Base-by-base conservation (phyloP, 2,329 filamentous ascomycete genomes). In the Fusarium buxicola region DNA sequence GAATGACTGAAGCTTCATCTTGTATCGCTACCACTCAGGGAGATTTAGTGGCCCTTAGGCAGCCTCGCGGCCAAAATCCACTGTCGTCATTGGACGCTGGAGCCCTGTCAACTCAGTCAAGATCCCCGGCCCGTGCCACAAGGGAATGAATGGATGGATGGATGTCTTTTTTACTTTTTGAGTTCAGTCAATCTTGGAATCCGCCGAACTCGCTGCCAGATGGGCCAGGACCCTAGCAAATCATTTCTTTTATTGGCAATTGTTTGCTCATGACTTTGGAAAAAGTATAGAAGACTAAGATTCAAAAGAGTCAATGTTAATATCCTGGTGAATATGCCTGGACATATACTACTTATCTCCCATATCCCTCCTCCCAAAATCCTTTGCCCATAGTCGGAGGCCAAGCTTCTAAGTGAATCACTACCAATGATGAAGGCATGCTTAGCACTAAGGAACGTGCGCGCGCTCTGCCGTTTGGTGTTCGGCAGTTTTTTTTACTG, bases 391-490 rank as follows among this genome's bases (percentile, higher is more conserved):
- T 52, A 44, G 24, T 44, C 45, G 55, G 60, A 64, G 32, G 40
- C 12, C n/a, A 16, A 60, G 32, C n/a, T 24, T 60, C 47, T 35
- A 47, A 51, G 60, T 55, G 43, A 55, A 50, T 63, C 59, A 63
- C 31, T n/a, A 13, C 15, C 36, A 15, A 25, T 16, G 32, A 53
- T 53, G 16, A 16, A 24, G 28, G 52, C 10, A 21, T 21, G 21
- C 4, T 4, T 21, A n/a, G n/a, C n/a, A n/a, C n/a, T n/a, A n/a
- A n/a, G n/a, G n/a, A n/a, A n/a, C n/a, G n/a, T n/a, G n/a, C n/a
- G n/a, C n/a, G n/a, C n/a, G 21, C 6, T 21, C 4, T 21, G 21
- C 21, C 21, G 6, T 21, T 21, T 21, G 21, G 21, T 21, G 21
- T 21, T 21, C 21, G 21, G 21, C 21, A 21, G 4, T 21, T 21